phyloP scores from a whole-genome alignment of 1,139 yeast species.

The Magnusiomyces tetraspermus region DNA sequence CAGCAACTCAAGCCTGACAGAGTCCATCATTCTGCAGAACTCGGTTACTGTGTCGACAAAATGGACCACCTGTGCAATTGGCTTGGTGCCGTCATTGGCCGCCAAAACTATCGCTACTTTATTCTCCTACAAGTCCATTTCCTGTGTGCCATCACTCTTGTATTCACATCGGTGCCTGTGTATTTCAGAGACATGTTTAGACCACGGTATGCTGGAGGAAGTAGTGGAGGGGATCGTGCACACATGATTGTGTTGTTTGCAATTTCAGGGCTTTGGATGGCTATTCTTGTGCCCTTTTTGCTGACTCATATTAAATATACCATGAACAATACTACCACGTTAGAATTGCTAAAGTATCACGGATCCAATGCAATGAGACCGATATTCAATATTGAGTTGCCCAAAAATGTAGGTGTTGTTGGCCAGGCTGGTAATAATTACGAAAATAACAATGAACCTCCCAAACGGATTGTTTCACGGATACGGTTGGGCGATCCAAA shows the following conservation, averaged over 20 bases:
- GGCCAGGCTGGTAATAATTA: not conserved
- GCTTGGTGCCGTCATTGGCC: conserved; percentile 83
- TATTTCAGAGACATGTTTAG: conserved; percentile 19
- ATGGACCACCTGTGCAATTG: conserved; percentile 86
- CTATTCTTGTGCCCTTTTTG: conserved; percentile 25
- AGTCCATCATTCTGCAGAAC: conserved; percentile 66
- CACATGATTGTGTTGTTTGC: conserved; percentile 29
- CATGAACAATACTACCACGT: conserved; percentile 28
- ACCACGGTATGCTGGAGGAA: conserved; percentile 5
- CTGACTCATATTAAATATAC: conserved; percentile 27
- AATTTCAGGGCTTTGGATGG: conserved; percentile 22
- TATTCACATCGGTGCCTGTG: conserved; percentile 26
- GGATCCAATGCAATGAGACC: conserved; percentile 20
- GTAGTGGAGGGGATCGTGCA: conserved; percentile 16
- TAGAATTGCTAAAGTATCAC: conserved; percentile 28
- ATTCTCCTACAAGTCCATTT: conserved; percentile 58
- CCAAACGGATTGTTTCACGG: conserved; percentile 8
- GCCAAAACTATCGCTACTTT: conserved; percentile 63
- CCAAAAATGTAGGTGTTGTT: conserved; percentile 3
- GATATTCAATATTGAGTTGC: conserved; percentile 23
- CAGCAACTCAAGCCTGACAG: conserved; percentile 80
- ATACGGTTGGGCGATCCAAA: conserved; percentile 13
- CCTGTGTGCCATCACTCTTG: conserved; percentile 36
- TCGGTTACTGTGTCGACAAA: conserved; percentile 55
- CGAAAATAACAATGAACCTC: not conserved